Base-by-base conservation (phyloP, 768 basidiomycete genomes). In the Phlebiopsis gigantea region DNA sequence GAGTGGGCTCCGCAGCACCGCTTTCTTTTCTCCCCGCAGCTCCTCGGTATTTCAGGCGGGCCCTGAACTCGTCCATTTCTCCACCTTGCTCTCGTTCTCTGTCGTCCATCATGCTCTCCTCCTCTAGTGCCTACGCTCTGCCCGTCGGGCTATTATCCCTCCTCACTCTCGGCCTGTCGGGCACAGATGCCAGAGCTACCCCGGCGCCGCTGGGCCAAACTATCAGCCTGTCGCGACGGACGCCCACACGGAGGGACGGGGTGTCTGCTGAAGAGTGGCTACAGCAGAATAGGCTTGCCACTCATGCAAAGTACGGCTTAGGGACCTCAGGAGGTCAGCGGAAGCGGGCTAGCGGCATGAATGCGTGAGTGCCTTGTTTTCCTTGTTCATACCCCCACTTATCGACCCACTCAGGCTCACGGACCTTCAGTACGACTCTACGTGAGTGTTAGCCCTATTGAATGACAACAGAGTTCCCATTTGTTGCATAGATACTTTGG, bases 401-500 rank as follows among this genome's bases (percentile, higher is more conserved):
- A 49, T 31, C 1, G 6, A 8, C 52, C 30, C 14, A 21, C 19
- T 2, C 63, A 90, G 88, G 53, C 63, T 88, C n/a, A 75, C 76
- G n/a, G 83, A 88, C 62, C 84, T 88, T 67, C 78, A 83, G 53
- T 66, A 73, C 2, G 88, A 91, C 66, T 81, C 83, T 12, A 85
- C 79, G 85, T 84, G 65, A 31, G 72, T 28, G n/a, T 17, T n/a
- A 15, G 52, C 42, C 24, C 15, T 39, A 39, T 39, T 39, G 2
- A 39, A 39, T 39, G 12, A 12, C 8, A 9, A 39, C 8, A 12
- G 8, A 39, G 17, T 46, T 50, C 1, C 44, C 63, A 5, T 67
- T 3, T 12, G 25, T 2, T 68, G 65, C 46, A 9, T 62, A 88
- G 85, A 66, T 93, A 83, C 68, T 85, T 77, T 63, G 91, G 90